Evolutionary conservation across 495 filamentous ascomycete genomes (phyloP).

Genomic region (Copromyces sp.): DNA sequence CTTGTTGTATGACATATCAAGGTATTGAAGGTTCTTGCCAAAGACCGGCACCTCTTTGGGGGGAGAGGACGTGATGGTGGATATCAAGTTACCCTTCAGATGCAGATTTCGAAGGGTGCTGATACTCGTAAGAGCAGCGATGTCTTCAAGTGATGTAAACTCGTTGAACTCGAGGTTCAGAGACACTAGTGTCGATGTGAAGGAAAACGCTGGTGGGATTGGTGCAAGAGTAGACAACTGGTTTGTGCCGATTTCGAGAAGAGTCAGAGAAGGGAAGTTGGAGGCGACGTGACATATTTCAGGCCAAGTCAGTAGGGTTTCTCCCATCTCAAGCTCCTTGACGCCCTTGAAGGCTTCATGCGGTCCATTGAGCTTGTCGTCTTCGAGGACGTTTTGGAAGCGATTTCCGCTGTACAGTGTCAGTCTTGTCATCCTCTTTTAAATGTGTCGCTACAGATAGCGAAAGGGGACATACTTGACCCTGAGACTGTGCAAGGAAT

Average conservation of each 20-base stretch:
- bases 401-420: slow-evolving; percentile 57
- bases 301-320: slow-evolving; percentile 62
- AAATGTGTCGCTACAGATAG: not conserved
- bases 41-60: slow-evolving; percentile 18
- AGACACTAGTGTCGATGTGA: slow-evolving; percentile 36
- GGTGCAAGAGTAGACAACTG: slow-evolving; percentile 32
- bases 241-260: slow-evolving; percentile 43
- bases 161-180: slow-evolving; percentile 69
- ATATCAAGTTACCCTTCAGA: slow-evolving; percentile 47
- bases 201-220: slow-evolving; percentile 36
- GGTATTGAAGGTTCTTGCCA: slow-evolving; percentile 39
- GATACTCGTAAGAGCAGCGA: slow-evolving; percentile 48
- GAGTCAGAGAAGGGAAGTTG: slow-evolving; percentile 51
- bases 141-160: slow-evolving; percentile 48
- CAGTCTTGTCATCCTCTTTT: not conserved
- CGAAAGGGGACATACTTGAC: slow-evolving; percentile 49
- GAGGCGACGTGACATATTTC: slow-evolving; percentile 44
- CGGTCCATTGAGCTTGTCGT: slow-evolving; percentile 22
- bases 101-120: slow-evolving; percentile 51
- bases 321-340: slow-evolving; percentile 59
- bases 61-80: slow-evolving; percentile 14
- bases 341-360: slow-evolving; percentile 43
- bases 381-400: slow-evolving; percentile 40
- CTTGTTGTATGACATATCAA: slow-evolving; percentile 74
- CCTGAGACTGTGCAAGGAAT: slow-evolving; percentile 50